A percentile compares a stretch with the other conserved stretches of the same genome.
Conservation (phyloP, 306 rosid species). For the Gynostemma pentaphyllum region DNA sequence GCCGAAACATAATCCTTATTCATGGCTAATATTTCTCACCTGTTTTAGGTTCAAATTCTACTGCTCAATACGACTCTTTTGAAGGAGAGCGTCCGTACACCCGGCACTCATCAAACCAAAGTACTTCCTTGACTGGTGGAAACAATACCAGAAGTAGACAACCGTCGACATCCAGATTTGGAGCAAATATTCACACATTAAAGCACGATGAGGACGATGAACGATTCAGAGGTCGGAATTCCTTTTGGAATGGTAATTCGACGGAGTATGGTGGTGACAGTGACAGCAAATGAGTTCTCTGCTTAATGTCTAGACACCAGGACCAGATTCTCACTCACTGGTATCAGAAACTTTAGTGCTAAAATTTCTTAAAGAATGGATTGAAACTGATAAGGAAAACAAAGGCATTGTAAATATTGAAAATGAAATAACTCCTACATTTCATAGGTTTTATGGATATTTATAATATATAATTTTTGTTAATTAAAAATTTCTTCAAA, state of each 20-base stretch:
- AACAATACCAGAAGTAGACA: conserved; percentile 12
- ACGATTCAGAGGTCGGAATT: conserved; percentile 27
- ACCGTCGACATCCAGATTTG: conserved; percentile 21
- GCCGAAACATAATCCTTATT: background rate
- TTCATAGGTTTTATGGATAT: too few relatives aligned
- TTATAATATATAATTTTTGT: too few relatives aligned
- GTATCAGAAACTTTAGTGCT: background rate
- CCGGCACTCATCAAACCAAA: conserved; percentile 10
- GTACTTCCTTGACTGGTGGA: conserved; percentile 8
- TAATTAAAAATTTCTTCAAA: too few relatives aligned
- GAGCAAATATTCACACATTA: conserved; percentile 43
- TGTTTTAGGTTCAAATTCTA: conserved; percentile 23
- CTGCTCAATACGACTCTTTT: background rate
- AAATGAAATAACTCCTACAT: background rate
- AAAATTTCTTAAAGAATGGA: background rate
- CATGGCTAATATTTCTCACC: background rate
- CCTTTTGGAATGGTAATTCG: conserved; percentile 59
- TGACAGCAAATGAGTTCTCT: conserved; percentile 18
- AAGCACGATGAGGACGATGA: conserved; percentile 40
- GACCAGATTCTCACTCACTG: background rate
- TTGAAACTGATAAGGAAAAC: background rate
- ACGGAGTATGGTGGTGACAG: conserved; percentile 42
- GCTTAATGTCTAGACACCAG: background rate
- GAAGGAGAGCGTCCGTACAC: conserved; percentile 11
- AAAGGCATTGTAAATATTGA: background rate